phyloP scores from a whole-genome alignment of 2,329 filamentous ascomycete genomes.

The Xylariaceae sp. region DNA sequence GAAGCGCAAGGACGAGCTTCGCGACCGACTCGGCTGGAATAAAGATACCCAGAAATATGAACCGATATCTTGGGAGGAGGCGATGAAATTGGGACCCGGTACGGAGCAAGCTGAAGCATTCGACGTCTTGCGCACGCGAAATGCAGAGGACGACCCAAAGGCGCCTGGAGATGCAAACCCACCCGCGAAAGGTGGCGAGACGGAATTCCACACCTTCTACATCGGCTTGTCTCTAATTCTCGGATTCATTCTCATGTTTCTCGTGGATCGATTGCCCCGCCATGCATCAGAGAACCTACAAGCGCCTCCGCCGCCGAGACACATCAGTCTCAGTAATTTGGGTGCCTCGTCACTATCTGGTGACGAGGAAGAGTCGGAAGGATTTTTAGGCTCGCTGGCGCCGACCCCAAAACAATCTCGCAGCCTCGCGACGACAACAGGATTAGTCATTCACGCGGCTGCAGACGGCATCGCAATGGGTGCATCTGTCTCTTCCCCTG shows the following conservation, averaged over 20 bases:
- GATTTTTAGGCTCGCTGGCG: slow-evolving; percentile 58
- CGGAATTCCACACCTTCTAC: slow-evolving; percentile 64
- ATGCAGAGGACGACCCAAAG: slow-evolving; percentile 20
- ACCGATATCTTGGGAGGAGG: background rate
- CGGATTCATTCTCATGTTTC: slow-evolving; percentile 95
- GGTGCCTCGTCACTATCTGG: slow-evolving; percentile 48
- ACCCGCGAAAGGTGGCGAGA: slow-evolving; percentile 19
- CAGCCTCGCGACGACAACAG: slow-evolving; percentile 80
- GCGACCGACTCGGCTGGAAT: background rate
- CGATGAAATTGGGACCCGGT: background rate
- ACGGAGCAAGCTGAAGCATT: no score
- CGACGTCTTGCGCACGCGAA: slow-evolving; percentile 18
- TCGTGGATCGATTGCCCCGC: slow-evolving; percentile 82
- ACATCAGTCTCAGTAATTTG: slow-evolving; percentile 86
- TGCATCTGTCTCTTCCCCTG: slow-evolving; percentile 74
- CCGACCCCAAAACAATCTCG: slow-evolving; percentile 58
- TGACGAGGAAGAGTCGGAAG: slow-evolving; percentile 55
- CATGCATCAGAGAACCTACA: slow-evolving; percentile 67
- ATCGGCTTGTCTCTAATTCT: slow-evolving; percentile 83
- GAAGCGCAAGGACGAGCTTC: no score
- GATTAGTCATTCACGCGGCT: slow-evolving; percentile 91
- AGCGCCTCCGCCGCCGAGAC: slow-evolving; percentile 66
- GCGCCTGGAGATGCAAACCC: slow-evolving; percentile 10
- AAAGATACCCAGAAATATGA: background rate
- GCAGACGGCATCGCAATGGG: slow-evolving; percentile 96